Evolutionary conservation across 108 stramenopile species (phyloP).

Genomic region (Cyclotella cryptica): DNA sequence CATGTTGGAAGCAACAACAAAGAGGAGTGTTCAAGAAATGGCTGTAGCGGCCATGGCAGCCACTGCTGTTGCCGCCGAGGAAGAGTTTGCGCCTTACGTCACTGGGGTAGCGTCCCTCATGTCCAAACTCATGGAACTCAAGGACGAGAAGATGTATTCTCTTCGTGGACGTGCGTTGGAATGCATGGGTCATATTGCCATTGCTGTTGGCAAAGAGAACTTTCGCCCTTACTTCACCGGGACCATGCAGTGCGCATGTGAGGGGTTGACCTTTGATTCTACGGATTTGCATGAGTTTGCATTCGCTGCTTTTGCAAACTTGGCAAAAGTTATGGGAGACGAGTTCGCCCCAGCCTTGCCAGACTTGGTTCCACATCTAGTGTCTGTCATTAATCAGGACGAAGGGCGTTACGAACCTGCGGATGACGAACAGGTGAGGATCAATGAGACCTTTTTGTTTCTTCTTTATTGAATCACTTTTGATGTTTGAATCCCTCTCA

Average conservation of each 20-base stretch:
- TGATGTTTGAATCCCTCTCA: no score
- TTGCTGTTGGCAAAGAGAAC: constrained; percentile 92
- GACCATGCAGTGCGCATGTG: constrained; percentile 92
- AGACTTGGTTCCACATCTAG: constrained; percentile 92
- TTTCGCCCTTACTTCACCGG: constrained; percentile 94
- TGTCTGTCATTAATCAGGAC: constrained; percentile 81
- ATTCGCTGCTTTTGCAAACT: constrained; percentile 96
- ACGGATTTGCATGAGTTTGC: constrained; percentile 96
- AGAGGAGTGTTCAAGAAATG: constrained; percentile 97
- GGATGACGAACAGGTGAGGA: constrained; percentile 69
- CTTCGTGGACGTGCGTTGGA: constrained; percentile 96
- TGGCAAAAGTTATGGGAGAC: constrained; percentile 96
- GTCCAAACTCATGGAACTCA: constrained; percentile 82
- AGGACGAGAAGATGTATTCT: constrained; percentile 79
- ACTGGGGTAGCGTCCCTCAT: constrained; percentile 84
- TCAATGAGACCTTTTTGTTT: constrained; percentile 11
- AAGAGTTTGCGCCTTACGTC: constrained; percentile 96
- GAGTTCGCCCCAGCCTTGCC: constrained; percentile 92
- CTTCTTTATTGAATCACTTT: neutral
- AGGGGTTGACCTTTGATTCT: constrained; percentile 85
- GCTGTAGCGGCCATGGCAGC: constrained; percentile 96
- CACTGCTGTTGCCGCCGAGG: constrained; percentile 96
- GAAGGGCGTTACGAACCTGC: constrained; percentile 84
- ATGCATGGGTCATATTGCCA: constrained; percentile 99
- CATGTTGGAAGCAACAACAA: constrained; percentile 91